Evolutionary conservation across 1,284 basidiomycete genomes (phyloP).

Genomic region (Xanthoconium separans): DNA sequence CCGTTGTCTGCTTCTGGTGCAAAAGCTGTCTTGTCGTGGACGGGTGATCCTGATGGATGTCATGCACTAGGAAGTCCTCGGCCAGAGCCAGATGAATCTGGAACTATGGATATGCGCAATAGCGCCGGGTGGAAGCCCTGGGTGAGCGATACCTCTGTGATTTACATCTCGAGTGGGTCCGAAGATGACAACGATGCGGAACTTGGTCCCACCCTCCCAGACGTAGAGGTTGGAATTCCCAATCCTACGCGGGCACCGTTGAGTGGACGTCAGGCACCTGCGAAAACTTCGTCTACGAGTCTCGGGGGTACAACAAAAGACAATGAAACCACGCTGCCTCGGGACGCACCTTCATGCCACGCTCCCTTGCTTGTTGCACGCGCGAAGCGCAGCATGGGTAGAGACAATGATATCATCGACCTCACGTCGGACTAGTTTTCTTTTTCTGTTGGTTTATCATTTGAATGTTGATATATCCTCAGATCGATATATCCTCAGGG

Average conservation of each 20-base stretch:
- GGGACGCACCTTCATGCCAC: neutral
- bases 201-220: neutral
- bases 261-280: neutral
- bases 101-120: neutral
- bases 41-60: neutral
- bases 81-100: neutral
- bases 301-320: neutral
- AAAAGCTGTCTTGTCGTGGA: neutral
- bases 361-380: conserved; percentile 30
- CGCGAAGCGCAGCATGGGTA: conserved; percentile 9
- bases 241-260: conserved; percentile 3
- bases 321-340: neutral
- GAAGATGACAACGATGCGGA: conserved; percentile 16
- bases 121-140: conserved; percentile 3
- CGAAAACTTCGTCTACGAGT: neutral
- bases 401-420: conserved; percentile 37
- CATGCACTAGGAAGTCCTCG: neutral
- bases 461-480: too few species aligned
- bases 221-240: neutral
- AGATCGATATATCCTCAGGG: too few species aligned
- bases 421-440: conserved; percentile 34
- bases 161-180: conserved; percentile 35
- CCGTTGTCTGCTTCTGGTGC: neutral
- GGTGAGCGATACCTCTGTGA: conserved; percentile 20
- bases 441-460: neutral